Conservation (phyloP, 2,329 filamentous ascomycete genomes). For the Pseudopyrenochaeta lycopersici region DNA sequence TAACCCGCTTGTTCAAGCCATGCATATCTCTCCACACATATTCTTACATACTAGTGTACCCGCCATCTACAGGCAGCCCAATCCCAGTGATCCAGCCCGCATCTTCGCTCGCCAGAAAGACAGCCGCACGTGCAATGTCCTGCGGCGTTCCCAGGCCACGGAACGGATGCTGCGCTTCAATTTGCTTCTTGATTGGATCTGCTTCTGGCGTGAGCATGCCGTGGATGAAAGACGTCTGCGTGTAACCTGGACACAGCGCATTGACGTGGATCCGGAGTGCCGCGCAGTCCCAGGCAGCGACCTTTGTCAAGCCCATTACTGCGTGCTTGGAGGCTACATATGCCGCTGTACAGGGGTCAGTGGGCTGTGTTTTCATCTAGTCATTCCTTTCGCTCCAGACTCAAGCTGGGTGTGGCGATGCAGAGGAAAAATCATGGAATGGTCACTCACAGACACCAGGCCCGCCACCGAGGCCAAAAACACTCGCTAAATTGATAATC, state of each 20-base stretch:
- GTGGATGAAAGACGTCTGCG: slow-evolving; percentile 38
- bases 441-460: slow-evolving; percentile 31
- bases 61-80: slow-evolving; percentile 57
- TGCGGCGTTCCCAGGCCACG: slow-evolving; percentile 39
- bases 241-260: slow-evolving; percentile 63
- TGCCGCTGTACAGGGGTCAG: slow-evolving; percentile 4
- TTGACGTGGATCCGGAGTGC: slow-evolving; percentile 61
- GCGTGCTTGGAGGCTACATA: slow-evolving; percentile 63
- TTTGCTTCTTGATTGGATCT: slow-evolving; percentile 4
- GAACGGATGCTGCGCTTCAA: slow-evolving; percentile 39
- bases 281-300: slow-evolving; percentile 61
- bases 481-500: slow-evolving; percentile 65
- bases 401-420: no score
- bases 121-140: slow-evolving; percentile 50
- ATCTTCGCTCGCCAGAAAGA: slow-evolving; percentile 59
- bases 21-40: no score
- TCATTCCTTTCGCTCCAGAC: no score
- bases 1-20: no score
- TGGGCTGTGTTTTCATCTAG: not conserved
- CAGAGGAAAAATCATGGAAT: not conserved
- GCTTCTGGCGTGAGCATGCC: slow-evolving; percentile 19
- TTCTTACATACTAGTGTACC: slow-evolving; percentile 45
- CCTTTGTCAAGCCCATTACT: slow-evolving; percentile 59
- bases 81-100: slow-evolving; percentile 57
- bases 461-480: slow-evolving; percentile 57